Conservation (phyloP, 768 basidiomycete genomes). For the Cyathus striatus region DNA sequence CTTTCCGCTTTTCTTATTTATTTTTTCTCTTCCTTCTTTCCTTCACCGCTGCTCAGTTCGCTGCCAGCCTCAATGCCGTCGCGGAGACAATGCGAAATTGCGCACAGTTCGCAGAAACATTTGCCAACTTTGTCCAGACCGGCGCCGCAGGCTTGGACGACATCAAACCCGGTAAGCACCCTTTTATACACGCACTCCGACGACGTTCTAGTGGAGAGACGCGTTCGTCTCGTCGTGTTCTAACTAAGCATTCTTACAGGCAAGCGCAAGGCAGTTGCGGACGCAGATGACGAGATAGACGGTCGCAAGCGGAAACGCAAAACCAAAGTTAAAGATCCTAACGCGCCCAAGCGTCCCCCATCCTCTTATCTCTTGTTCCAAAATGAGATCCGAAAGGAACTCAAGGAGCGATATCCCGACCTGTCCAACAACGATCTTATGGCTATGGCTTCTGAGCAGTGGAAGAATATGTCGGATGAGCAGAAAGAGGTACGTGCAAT, state of each 20-base stretch:
- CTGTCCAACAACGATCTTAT: constrained; percentile 72
- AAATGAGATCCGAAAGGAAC: constrained; percentile 76
- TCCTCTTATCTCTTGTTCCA: constrained; percentile 94
- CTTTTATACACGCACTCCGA: constrained; percentile 9
- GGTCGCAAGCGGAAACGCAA: constrained; percentile 49
- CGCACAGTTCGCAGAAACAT: constrained; percentile 55
- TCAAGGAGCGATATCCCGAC: constrained; percentile 61
- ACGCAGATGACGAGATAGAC: constrained; percentile 32
- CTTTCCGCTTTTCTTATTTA: no score
- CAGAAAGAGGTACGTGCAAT: constrained; percentile 65
- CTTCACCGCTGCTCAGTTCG: constrained; percentile 38
- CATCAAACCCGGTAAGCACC: constrained; percentile 8
- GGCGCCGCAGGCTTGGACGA: constrained; percentile 20
- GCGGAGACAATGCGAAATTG: constrained; percentile 62
- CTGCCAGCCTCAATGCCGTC: constrained; percentile 45
- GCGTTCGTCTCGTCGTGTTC: no score
- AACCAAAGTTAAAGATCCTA: constrained; percentile 79
- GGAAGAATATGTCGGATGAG: constrained; percentile 61
- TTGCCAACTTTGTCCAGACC: constrained; percentile 44
- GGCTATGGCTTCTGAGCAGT: constrained; percentile 63
- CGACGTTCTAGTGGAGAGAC: constrained; percentile 14
- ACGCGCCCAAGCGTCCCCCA: constrained; percentile 90
- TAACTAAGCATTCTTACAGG: constrained; percentile 19
- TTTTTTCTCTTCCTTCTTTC: no score
- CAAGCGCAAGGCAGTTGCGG: constrained; percentile 51